Conservation (phyloP, 495 filamentous ascomycete species). For the Trichoderma gamsii region DNA sequence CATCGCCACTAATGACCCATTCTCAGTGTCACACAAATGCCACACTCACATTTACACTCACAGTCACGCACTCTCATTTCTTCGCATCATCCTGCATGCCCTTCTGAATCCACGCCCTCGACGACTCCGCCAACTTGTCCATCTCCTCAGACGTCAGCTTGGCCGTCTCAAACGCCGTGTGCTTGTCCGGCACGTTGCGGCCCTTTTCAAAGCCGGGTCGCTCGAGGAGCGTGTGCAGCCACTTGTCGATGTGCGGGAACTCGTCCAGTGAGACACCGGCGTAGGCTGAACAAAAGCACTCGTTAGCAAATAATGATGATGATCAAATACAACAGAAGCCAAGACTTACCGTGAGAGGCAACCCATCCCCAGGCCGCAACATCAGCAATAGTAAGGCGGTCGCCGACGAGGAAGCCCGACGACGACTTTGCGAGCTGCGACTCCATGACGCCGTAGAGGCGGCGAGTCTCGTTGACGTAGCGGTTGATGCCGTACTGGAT, state of each 20-base stretch:
- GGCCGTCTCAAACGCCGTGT: conserved; percentile 51
- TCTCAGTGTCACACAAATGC: not conserved
- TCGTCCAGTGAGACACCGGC: conserved; percentile 69
- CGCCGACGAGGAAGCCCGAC: conserved; percentile 69
- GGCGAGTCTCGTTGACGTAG: conserved; percentile 73
- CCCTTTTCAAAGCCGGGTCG: conserved; percentile 72
- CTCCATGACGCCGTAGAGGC: conserved; percentile 76
- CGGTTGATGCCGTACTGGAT: conserved; percentile 81
- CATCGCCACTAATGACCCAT: not conserved
- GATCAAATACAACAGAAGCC: no score
- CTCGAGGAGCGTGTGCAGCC: conserved; percentile 56
- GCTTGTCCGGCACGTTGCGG: conserved; percentile 63
- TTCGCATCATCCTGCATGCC: conserved; percentile 57
- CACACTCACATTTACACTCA: not conserved
- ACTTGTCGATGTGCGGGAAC: conserved; percentile 65
- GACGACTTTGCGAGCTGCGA: conserved; percentile 57
- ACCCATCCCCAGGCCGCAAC: conserved; percentile 79
- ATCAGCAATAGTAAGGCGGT: conserved; percentile 77
- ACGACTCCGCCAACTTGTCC: conserved; percentile 46
- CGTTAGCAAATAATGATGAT: no score
- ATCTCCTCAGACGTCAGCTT: conserved; percentile 38
- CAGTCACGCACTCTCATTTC: conserved; percentile 42
- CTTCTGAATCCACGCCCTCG: conserved; percentile 54
- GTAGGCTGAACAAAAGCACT: no score
- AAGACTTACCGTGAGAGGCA: conserved; percentile 23